These are phyloP conservation scores for Neurospora tetrasperma DNA, from an alignment of 495 filamentous ascomycete genomes.

Conservation along the genomic window DNA sequence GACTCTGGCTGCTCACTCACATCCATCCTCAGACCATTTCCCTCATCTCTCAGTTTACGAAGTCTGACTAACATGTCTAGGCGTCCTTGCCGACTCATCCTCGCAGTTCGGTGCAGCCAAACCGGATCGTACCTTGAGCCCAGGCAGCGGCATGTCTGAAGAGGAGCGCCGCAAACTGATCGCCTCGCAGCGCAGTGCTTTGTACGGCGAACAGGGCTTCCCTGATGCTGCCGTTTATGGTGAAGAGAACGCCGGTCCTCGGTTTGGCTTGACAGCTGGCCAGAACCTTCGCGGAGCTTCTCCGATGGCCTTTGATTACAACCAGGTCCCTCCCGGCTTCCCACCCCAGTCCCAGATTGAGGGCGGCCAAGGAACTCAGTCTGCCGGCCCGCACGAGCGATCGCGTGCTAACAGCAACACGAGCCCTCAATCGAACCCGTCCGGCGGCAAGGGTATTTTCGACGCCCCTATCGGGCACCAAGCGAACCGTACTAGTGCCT, in stretches of 20 bases:
- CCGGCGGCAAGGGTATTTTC: slow-evolving; percentile 56
- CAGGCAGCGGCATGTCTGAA: slow-evolving; percentile 69
- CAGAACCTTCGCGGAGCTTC: slow-evolving; percentile 47
- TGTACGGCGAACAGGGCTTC: slow-evolving; percentile 72
- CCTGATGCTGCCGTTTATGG: slow-evolving; percentile 48
- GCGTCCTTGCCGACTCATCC: slow-evolving; percentile 66
- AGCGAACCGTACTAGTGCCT: slow-evolving; percentile 75
- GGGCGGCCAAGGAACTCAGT: slow-evolving; percentile 28
- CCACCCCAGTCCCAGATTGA: slow-evolving; percentile 42
- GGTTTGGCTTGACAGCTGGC: slow-evolving; percentile 40
- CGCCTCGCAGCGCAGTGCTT: slow-evolving; percentile 81
- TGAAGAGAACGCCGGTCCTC: slow-evolving; percentile 50
- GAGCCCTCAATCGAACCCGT: slow-evolving; percentile 57
- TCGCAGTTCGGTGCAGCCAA: slow-evolving; percentile 51
- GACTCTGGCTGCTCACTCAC: slow-evolving; percentile 1
- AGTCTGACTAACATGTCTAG: slow-evolving; percentile 43
- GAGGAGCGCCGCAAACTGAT: slow-evolving; percentile 94
- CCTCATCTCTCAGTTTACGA: slow-evolving; percentile 7
- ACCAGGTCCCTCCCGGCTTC: slow-evolving; percentile 31
- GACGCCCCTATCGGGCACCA: slow-evolving; percentile 58
- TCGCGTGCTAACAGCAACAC: slow-evolving; percentile 83
- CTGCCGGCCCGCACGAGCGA: slow-evolving; percentile 46
- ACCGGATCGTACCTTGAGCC: slow-evolving; percentile 86
- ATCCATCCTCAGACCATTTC: background rate
- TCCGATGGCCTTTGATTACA: slow-evolving; percentile 39